Evolutionary conservation across 305 asterid genomes (phyloP).

Genomic region (Plantago rigida): DNA sequence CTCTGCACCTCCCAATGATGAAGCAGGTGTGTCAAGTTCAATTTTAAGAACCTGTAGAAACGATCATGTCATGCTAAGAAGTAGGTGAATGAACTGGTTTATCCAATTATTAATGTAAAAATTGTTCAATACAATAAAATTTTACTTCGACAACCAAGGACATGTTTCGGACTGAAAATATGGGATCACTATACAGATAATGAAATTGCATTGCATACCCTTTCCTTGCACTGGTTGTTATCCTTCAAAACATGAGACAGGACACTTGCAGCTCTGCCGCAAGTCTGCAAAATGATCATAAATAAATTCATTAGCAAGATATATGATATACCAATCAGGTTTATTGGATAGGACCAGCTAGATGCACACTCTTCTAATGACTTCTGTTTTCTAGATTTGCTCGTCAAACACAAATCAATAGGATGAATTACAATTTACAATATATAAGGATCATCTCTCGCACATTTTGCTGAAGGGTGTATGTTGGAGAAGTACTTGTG

Average conservation of each 20-base stretch:
- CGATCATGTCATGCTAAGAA: conserved; percentile 20
- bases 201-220: conserved; percentile 39
- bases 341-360: neutral
- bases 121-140: neutral
- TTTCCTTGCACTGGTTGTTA: conserved; percentile 74
- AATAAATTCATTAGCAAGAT: neutral
- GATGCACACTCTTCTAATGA: neutral
- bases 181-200: conserved; percentile 4
- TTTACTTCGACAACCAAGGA: conserved; percentile 2
- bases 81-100: conserved; percentile 2
- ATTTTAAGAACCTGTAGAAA: conserved; percentile 67
- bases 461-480: too few relatives aligned
- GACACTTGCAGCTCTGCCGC: conserved; percentile 93
- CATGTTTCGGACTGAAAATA: conserved; percentile 3
- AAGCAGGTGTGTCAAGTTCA: conserved; percentile 62
- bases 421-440: too few relatives aligned
- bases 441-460: too few relatives aligned
- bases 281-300: conserved; percentile 47
- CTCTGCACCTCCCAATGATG: conserved; percentile 65
- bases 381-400: too few relatives aligned
- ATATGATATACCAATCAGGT: neutral
- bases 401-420: too few relatives aligned
- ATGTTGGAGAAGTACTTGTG: too few relatives aligned
- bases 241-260: conserved; percentile 79
- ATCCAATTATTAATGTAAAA: conserved; percentile 2